These are phyloP conservation scores for Yamadazyma akitaensis DNA, from an alignment of 805 yeast genomes.

Conservation along the genomic window DNA sequence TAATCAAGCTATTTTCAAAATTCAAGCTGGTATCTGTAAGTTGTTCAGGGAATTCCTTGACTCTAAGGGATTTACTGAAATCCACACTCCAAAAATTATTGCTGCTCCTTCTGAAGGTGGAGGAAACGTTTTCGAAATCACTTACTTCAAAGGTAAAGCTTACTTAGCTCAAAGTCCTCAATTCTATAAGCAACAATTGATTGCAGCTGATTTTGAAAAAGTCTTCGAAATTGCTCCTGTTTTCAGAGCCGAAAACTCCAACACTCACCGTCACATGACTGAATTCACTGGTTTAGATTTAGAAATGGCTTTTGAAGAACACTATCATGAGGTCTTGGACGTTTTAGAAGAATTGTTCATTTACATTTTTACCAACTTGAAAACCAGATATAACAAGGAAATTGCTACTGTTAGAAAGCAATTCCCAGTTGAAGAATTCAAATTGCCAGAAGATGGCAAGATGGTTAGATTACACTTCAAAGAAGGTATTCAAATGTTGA, in stretches of 20 bases:
- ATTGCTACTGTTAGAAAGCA: constrained; percentile 89
- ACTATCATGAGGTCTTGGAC: constrained; percentile 85
- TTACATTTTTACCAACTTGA: constrained; percentile 82
- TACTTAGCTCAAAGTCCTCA: constrained; percentile 98
- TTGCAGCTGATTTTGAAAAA: constrained; percentile 95
- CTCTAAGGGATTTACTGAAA: constrained; percentile 72
- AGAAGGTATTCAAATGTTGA: constrained; percentile 85
- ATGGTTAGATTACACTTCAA: constrained; percentile 87
- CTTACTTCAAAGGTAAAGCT: constrained; percentile 90
- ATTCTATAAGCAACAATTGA: constrained; percentile 94
- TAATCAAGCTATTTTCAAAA: constrained; percentile 94
- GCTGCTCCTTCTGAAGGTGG: constrained; percentile 99
- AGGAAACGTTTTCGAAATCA: constrained; percentile 89
- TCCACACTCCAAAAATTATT: constrained; percentile 93
- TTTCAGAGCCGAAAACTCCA: constrained; percentile 98
- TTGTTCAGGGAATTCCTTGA: constrained; percentile 86
- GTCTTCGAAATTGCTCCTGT: constrained; percentile 98
- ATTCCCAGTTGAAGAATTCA: constrained; percentile 96
- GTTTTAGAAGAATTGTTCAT: constrained; percentile 70
- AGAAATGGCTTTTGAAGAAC: constrained; percentile 98
- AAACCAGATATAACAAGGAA: constrained; percentile 74
- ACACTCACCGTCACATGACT: constrained; percentile 99
- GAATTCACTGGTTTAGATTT: constrained; percentile 96
- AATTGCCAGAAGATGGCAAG: constrained; percentile 88
- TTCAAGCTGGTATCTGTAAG: constrained; percentile 84